Evolutionary conservation across 495 filamentous ascomycete genomes (phyloP), one percentile per base, ranked within the genome.

Genomic region (Geopyxis carbonaria): DNA sequence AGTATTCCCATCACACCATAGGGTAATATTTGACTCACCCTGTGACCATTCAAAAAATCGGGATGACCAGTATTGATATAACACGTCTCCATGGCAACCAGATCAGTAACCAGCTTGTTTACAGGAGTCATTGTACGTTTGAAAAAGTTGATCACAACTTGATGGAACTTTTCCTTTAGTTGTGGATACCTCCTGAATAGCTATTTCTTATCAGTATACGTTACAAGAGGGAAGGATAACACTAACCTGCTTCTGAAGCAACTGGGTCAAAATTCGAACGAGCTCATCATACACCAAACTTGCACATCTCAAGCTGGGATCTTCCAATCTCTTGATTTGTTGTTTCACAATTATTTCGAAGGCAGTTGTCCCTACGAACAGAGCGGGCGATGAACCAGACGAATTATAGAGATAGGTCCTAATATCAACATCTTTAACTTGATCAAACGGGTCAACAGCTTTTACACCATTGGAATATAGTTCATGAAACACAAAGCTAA

Each of bases 1-100:
- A 34, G 45, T 18, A n/a, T n/a, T n/a, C n/a, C n/a, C n/a, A n/a
- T n/a, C n/a, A n/a, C n/a, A n/a, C 16, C n/a, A 29, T 16, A 29
- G 18, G 15, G 7, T 14, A 22, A 8, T 28, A 23, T 15, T 4
- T 28, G 31, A 19, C 66, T 61, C 68, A 77, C 73, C 45, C 80
- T 73, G 59, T 93, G 84, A 24, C 91, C 91, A 53, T 93, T 95
- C 30, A 99, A 65, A 62, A 99, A 99, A 57, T 99, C 91, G 14
- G 91, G 91, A 57, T 99, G 91, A 5, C 82, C 91, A 27, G 91
- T 99, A 64, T 99, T 99, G 66, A 99, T 78, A 55, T 99, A 99
- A 61, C 80, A 87, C 10, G 87, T 55, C 58, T 99, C 91, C 91
- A 95, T 95, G 7, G 75, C 59, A 22, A 99, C 89, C 39, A 99